phyloP scores from a whole-genome alignment of 2,329 filamentous ascomycete species.

The Fusarium praegraminearum region DNA sequence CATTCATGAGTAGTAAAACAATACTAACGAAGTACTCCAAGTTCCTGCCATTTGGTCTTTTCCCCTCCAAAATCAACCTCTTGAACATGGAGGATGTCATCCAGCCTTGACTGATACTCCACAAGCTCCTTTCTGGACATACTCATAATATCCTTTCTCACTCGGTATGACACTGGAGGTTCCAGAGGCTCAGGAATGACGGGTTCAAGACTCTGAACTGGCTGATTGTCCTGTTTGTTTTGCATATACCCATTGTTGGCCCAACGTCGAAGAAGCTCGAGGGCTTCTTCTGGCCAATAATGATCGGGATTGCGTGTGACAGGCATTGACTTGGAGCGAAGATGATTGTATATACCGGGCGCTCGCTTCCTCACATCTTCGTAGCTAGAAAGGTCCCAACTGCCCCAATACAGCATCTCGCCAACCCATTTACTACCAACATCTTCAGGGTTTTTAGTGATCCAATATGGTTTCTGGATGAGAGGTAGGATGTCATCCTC shows the following conservation, averaged over 20 bases:
- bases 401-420: neutral
- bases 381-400: constrained; percentile 1
- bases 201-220: neutral
- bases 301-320: neutral
- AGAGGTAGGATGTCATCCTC: neutral
- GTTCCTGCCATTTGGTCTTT: neutral
- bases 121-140: neutral
- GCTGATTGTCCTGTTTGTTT: neutral
- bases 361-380: neutral
- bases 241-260: neutral
- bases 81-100: neutral
- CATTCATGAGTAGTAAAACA: neutral
- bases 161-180: neutral
- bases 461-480: neutral
- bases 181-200: neutral
- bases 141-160: neutral
- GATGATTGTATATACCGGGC: neutral
- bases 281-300: neutral
- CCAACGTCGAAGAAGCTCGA: neutral
- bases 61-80: neutral
- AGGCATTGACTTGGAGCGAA: neutral
- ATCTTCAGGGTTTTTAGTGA: neutral
- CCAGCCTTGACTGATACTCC: neutral
- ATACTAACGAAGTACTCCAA: neutral
- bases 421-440: neutral